Percentiles rank a stretch among this genome's conserved stretches.
These are phyloP conservation scores for Chenopodium suecicum DNA, from an alignment of 148 eudicot genomes.

Conservation along the genomic window DNA sequence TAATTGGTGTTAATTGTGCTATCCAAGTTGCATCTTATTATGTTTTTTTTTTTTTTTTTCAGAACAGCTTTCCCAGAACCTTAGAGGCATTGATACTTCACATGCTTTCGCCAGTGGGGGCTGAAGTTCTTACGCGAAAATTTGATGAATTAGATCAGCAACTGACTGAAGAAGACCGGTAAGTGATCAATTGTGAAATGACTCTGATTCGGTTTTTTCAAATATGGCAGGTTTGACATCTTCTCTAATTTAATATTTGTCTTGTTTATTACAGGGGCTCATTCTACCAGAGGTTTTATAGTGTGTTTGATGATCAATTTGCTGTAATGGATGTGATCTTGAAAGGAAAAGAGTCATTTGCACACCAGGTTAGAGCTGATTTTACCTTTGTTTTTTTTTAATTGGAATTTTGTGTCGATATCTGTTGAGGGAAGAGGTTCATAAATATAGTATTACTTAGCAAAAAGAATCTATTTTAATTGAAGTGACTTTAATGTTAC, in stretches of 20 bases:
- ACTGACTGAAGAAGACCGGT: conserved; percentile 66
- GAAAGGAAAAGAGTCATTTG: conserved; percentile 86
- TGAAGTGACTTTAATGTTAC: no score
- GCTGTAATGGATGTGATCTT: conserved; percentile 73
- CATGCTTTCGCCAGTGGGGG: conserved; percentile 82
- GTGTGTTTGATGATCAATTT: conserved; percentile 78
- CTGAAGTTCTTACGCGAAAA: conserved; percentile 89
- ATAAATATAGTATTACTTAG: no score
- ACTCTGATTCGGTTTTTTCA: neutral
- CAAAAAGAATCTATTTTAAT: no score
- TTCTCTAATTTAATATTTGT: conserved; percentile 16
- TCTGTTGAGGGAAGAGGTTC: neutral
- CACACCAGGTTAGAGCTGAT: conserved; percentile 55
- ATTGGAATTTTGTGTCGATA: neutral
- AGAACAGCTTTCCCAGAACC: conserved; percentile 86
- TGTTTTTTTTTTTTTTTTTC: conserved; percentile 28
- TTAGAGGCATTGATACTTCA: conserved; percentile 78
- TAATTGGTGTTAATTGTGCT: neutral
- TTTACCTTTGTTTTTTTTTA: neutral
- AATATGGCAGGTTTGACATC: neutral
- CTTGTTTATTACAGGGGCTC: conserved; percentile 41
- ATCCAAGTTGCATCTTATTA: conserved; percentile 7
- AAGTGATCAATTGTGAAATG: conserved; percentile 16
- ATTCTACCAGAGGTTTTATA: conserved; percentile 75
- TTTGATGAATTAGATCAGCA: conserved; percentile 79